These are phyloP conservation scores for Smallanthus sonchifolius DNA, from an alignment of 129 eudicot genomes.

Conservation along the genomic window DNA sequence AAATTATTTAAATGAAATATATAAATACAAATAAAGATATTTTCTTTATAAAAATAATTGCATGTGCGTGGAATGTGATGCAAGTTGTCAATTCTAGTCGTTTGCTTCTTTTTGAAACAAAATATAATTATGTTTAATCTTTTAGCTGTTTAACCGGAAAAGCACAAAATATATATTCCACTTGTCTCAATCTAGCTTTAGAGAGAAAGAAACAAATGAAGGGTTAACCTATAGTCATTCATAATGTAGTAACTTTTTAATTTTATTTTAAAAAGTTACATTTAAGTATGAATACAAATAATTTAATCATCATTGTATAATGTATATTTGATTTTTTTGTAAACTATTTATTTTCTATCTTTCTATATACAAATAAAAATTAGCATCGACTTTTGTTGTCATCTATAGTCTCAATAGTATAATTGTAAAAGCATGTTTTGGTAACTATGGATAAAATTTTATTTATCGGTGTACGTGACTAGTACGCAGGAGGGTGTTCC, in stretches of 20 bases:
- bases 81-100: slow-evolving; percentile 15
- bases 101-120: slow-evolving; percentile 3
- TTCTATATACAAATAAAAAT: too few species aligned
- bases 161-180: neutral
- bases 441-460: too few species aligned
- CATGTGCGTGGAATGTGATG: slow-evolving; percentile 24
- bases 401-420: too few species aligned
- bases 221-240: neutral
- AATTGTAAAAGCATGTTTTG: too few species aligned
- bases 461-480: too few species aligned
- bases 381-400: too few species aligned
- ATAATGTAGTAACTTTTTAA: neutral
- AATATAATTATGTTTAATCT: neutral
- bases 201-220: slow-evolving; percentile 3
- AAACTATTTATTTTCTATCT: too few species aligned
- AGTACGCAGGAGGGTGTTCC: too few species aligned
- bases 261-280: neutral
- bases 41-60: neutral
- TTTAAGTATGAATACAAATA: neutral
- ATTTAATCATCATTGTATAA: neutral
- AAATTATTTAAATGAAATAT: neutral
- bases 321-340: too few species aligned
- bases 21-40: neutral
- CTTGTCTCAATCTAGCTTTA: slow-evolving; percentile 5
- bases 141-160: neutral